Conservation (phyloP, 352 stramenopile species). For the Phytophthora sojae region DNA sequence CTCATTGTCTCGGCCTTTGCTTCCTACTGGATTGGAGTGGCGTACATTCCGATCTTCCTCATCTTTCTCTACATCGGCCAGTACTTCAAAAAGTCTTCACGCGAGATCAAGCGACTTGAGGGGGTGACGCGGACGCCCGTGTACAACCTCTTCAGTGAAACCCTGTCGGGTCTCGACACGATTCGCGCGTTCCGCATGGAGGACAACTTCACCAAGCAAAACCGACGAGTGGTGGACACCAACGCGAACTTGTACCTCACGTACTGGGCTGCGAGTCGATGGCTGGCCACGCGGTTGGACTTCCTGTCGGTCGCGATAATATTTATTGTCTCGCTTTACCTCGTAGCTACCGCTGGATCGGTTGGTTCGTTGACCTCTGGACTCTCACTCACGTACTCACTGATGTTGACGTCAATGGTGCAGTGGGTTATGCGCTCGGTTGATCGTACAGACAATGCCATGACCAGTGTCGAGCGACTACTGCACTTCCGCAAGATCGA, state of each 20-base stretch:
- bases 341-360: conserved; percentile 62
- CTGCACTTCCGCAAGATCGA: conserved; percentile 43
- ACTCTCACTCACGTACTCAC: conserved; percentile 50
- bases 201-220: conserved; percentile 37
- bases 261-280: conserved; percentile 80
- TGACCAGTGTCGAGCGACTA: too few species aligned
- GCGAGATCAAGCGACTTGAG: conserved; percentile 94
- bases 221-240: conserved; percentile 50
- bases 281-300: conserved; percentile 94
- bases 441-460: conserved; percentile 34
- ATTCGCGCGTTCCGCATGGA: conserved; percentile 84
- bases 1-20: conserved; percentile 51
- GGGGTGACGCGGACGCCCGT: conserved; percentile 87
- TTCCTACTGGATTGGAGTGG: conserved; percentile 49
- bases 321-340: too few species aligned
- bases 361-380: conserved; percentile 42
- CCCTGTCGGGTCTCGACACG: conserved; percentile 92
- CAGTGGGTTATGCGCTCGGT: too few species aligned
- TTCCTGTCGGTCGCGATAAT: conserved; percentile 62
- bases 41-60: conserved; percentile 64
- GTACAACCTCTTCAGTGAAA: conserved; percentile 93
- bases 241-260: conserved; percentile 59
- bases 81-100: conserved; percentile 87
- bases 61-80: conserved; percentile 67
- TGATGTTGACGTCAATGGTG: too few species aligned